These are phyloP conservation scores for Hypoxylon sp. DNA, from an alignment of 2,329 filamentous ascomycete species.

Conservation along the genomic window DNA sequence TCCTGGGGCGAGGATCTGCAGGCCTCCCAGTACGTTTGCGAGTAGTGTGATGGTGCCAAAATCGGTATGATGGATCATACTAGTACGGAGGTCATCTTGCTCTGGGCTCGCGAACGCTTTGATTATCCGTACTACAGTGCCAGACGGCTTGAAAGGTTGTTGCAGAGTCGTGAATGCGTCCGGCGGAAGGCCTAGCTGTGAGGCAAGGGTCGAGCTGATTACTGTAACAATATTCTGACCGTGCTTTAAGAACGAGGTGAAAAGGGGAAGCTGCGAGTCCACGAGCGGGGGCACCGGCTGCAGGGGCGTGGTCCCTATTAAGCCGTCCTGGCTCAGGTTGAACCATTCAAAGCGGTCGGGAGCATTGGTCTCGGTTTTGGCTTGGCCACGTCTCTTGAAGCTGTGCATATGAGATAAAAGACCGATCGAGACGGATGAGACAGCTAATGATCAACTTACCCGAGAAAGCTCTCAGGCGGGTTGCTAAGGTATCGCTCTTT, in stretches of 20 bases:
- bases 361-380: conserved; percentile 17
- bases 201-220: conserved; percentile 43
- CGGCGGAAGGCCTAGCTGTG: conserved; percentile 44
- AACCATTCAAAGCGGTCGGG: conserved; percentile 50
- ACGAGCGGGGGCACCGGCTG: conserved; percentile 26
- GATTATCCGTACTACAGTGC: conserved; percentile 44
- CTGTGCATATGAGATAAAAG: not conserved
- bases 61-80: conserved; percentile 53
- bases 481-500: not conserved
- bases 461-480: conserved; percentile 12
- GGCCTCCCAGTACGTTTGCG: conserved; percentile 53
- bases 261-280: conserved; percentile 27
- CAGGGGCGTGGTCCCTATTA: conserved; percentile 44
- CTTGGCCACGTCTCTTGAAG: not conserved
- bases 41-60: conserved; percentile 55
- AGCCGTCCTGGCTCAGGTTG: conserved; percentile 50
- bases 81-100: conserved; percentile 41
- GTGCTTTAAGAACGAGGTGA: conserved; percentile 20
- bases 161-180: conserved; percentile 48
- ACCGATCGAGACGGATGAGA: not conserved
- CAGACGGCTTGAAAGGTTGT: conserved; percentile 46
- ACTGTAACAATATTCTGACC: conserved; percentile 39
- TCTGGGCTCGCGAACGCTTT: conserved; percentile 39
- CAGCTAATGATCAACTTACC: conserved; percentile 1
- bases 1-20: conserved; percentile 53